Base-by-base conservation (phyloP, 345 rosid genomes). In the Nasturtium officinale region DNA sequence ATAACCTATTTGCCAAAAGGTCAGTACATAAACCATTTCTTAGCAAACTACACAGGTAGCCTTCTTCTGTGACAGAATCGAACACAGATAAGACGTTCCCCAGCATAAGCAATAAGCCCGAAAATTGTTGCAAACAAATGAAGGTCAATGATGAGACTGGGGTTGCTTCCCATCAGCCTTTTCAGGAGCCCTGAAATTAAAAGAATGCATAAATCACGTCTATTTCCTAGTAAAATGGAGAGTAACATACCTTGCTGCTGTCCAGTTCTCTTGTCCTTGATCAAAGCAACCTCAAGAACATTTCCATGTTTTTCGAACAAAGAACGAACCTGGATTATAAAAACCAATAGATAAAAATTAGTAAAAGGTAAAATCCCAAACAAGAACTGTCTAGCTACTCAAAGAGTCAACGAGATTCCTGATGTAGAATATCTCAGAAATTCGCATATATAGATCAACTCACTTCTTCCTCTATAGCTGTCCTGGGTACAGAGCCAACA, bases 401-500 rank as follows among this genome's bases (percentile, higher is more conserved):
- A 59, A 46, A 55, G 53, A 55, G 15, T 21, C 62, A 3, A 26
- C 8, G 18, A 47, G 9, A 15, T 25, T 18, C n/a, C 8, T 50
- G 17, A 13, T 46, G 9, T 23, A 15, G 11, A 4, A 25, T 37
- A 45, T 37, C 23, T 29, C 48, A 64, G 40, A 32, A 46, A 28
- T 35, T 58, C 18, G 35, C 61, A 61, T 30, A 33, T 29, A 50
- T 23, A 48, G 18, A 28, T 32, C 17, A 55, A 84, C 94, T 90
- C 81, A 95, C 99, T 77, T 95, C 98, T 64, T 86, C 86, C 75
- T 95, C 99, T 23, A 71, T 65, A 29, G 87, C 87, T 61, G 94
- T 86, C 83, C 90, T 86, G 23, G 99, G 99, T 77, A 95, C 98
- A 5, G 99, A 95, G 55, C 99, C 99, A 75, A 95, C 94, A 85